Evolutionary conservation across 306 rosid genomes (phyloP).

Genomic region (Sicyos baderoa): DNA sequence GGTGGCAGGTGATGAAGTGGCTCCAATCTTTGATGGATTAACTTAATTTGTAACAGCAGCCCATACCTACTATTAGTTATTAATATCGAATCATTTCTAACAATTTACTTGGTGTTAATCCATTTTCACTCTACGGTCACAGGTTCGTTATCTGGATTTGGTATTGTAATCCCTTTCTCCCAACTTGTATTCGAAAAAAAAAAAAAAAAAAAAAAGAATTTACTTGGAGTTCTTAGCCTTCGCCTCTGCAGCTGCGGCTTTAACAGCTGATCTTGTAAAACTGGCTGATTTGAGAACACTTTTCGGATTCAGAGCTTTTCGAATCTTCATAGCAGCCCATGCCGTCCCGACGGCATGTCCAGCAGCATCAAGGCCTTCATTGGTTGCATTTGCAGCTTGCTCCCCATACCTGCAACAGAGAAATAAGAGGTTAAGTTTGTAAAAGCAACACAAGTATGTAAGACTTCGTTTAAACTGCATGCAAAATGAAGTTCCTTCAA

Average conservation of each 20-base stretch:
- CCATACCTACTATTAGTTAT: constrained; percentile 1
- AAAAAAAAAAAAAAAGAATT: no score
- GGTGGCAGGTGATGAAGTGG: not conserved
- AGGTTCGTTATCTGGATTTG: no score
- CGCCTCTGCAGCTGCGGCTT: constrained; percentile 56
- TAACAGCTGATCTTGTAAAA: constrained; percentile 59
- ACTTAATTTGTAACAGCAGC: constrained; percentile 3
- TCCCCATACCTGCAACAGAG: constrained; percentile 67
- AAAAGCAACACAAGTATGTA: not conserved
- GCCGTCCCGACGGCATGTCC: constrained; percentile 86
- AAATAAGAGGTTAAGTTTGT: constrained; percentile 2
- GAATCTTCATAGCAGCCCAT: constrained; percentile 74
- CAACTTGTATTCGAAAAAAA: no score
- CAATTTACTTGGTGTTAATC: constrained; percentile 36
- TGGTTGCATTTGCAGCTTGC: constrained; percentile 71
- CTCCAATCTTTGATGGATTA: not conserved
- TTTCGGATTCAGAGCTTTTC: constrained; percentile 76
- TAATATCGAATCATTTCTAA: constrained; percentile 3
- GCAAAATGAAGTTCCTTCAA: not conserved
- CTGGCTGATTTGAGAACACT: constrained; percentile 56
- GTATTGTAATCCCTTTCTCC: no score
- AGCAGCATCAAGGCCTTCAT: constrained; percentile 77
- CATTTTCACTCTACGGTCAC: no score
- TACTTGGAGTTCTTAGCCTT: constrained; percentile 45
- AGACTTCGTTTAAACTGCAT: not conserved